Base-by-base conservation (phyloP, 441 rosid species). In the Mallotus japonicus region DNA sequence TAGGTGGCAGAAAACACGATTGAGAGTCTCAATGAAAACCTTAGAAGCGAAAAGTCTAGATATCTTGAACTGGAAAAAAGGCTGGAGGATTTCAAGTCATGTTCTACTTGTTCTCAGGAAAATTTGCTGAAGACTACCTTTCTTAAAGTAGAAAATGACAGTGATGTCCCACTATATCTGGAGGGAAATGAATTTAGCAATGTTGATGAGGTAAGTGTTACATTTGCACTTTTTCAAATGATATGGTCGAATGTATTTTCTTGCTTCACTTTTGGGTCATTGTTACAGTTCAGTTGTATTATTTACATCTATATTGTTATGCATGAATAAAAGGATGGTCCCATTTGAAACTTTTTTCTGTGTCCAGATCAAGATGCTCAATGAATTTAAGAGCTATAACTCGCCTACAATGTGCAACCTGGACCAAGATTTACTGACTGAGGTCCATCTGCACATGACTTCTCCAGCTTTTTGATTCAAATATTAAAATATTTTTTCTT, bases 1-100 rank as follows among this genome's bases (percentile, higher is more conserved):
- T 82, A 95, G 98, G 84, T 84, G 47, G 95, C 95, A 66, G 96
- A 89, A 80, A 76, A 60, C 62, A 93, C 90, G 75, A 85, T 87
- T 58, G 78, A 72, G 58, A 82, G 67, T 75, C 90, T 92, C 60
- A 83, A 69, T 65, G 87, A 84, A 65, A 76, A 80, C 72, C 86
- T 89, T 69, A 74, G 62, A 55, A 80, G 73, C 70, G 93, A 91
- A 85, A 84, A 86, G 78, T 67, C 67, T 5, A 88, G 80, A 80
- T 75, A 72, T 69, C 69, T 28, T 67, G 86, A 75, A 75, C 74
- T 95, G 74, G 92, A 86, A 83, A 83, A 80, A 76, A 88, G 86
- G 82, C 78, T 88, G 61, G 82, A 62, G 19, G 81, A 24, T 77
- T 77, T 88, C 67, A 89, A 85, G 81, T 79, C 89, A 32, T 76